Evolutionary conservation across 495 filamentous ascomycete genomes (phyloP).

Genomic region (Hyaloscypha bicolor): DNA sequence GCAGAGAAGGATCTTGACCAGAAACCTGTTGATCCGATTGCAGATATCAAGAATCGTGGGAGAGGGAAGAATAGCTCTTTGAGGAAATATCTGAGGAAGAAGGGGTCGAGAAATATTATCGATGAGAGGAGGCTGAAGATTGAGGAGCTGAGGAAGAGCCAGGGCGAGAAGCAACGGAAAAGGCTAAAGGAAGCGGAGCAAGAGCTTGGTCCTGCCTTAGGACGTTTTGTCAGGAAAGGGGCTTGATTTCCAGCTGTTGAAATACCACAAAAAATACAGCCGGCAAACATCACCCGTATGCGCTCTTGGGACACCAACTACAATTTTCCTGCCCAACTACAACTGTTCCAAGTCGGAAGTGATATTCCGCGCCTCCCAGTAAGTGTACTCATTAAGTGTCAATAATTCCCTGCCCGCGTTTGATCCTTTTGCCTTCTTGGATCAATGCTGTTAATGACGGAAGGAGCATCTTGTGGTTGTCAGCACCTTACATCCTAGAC

Average conservation of each 20-base stretch:
- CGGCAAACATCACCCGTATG: too few species aligned
- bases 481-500: too few species aligned
- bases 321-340: too few species aligned
- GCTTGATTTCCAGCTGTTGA: neutral
- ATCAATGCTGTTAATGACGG: too few species aligned
- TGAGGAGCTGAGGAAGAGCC: constrained; percentile 66
- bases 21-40: constrained; percentile 68
- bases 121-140: constrained; percentile 79
- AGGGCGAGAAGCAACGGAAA: constrained; percentile 62
- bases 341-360: too few species aligned
- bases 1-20: constrained; percentile 76
- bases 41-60: constrained; percentile 68
- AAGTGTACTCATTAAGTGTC: too few species aligned
- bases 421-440: too few species aligned
- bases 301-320: too few species aligned
- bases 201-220: constrained; percentile 72
- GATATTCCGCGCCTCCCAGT: too few species aligned
- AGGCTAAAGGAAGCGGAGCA: constrained; percentile 61
- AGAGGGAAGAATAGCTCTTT: constrained; percentile 91
- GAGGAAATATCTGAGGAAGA: constrained; percentile 87
- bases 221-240: constrained; percentile 62
- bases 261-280: neutral
- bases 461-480: too few species aligned
- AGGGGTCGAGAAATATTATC: constrained; percentile 84
- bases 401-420: too few species aligned